Evolutionary conservation across 495 filamentous ascomycete genomes (phyloP).

Genomic region (Pyronema domesticum): DNA sequence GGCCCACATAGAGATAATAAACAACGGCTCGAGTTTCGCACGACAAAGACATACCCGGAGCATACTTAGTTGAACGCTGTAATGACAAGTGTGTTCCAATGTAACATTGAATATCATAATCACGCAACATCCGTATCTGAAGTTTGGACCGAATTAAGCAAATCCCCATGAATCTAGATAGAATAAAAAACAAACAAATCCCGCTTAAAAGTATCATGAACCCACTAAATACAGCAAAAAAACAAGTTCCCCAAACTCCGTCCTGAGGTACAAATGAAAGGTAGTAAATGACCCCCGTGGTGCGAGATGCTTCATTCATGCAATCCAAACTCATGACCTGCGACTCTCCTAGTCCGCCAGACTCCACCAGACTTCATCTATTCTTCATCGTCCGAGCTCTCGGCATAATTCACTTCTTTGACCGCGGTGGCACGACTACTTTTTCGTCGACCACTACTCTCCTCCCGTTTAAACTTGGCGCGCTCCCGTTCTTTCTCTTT

Average conservation of each 20-base stretch:
- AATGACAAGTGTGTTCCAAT: too few species aligned
- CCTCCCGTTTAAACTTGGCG: background rate
- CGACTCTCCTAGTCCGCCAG: too few species aligned
- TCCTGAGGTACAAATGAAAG: background rate
- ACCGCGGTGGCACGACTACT: background rate
- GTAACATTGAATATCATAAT: too few species aligned
- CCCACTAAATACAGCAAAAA: background rate
- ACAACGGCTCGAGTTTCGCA: too few species aligned
- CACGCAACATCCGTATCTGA: too few species aligned
- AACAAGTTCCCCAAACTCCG: background rate
- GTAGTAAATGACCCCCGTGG: too few species aligned
- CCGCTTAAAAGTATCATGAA: background rate
- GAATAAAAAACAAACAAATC: background rate
- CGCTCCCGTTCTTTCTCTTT: background rate
- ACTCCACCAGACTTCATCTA: background rate
- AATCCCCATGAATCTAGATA: background rate
- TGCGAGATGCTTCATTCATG: background rate
- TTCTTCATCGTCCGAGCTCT: constrained; percentile 2
- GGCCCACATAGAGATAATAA: background rate
- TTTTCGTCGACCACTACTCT: background rate
- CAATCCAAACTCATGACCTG: background rate
- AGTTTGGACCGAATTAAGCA: background rate
- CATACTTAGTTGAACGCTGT: too few species aligned
- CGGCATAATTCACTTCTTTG: background rate
- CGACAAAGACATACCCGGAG: too few species aligned